Evolutionary conservation across 495 filamentous ascomycete species (phyloP), one percentile per base, ranked within the genome.

Genomic region (Xylaria nigripes): DNA sequence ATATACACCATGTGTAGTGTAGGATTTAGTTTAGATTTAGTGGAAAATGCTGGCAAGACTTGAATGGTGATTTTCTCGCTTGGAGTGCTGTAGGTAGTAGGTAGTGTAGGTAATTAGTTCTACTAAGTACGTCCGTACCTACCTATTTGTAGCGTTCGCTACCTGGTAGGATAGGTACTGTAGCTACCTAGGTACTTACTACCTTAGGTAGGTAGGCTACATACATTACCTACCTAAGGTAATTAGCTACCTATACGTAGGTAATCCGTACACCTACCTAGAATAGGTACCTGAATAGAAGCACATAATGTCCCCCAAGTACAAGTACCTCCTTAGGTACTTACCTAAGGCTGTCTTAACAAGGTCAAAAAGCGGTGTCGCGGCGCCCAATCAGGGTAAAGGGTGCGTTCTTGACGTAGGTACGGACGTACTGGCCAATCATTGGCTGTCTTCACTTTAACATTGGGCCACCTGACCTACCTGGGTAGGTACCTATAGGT

Each of bases 301-400:
- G 9, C 9, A 9, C 27, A 29, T 29, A 4, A 9, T 29, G 4
- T 29, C 27, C 27, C 27, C 27, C 4, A 29, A 9, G 27, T 29
- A 29, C 4, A 4, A 29, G 32, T 34, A 15, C 12, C 32, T 10
- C n/a, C n/a, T 8, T 40, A 40, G 8, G 8, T 9, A 40, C 36
- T n/a, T 19, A 40, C 27, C 27, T 29, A 40, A 18, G 4, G 16
- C 9, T 16, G 2, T 7, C 36, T 18, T 36, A 9, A 40, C 36
- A 40, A 40, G 56, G 54, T 59, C 51, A 63, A 66, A 64, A 54
- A 50, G 64, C 64, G 64, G 64, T 66, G 61, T 64, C 61, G 53
- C 51, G 47, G 51, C 23, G 29, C 27, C 51, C 27, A 58, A 63
- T 55, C 51, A 40, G 43, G 24, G 6, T 2, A 22, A 15, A 45